Evolutionary conservation across 352 stramenopile genomes (phyloP), one percentile per base, ranked within the genome.

Genomic region (Phytophthora pseudosyringae): DNA sequence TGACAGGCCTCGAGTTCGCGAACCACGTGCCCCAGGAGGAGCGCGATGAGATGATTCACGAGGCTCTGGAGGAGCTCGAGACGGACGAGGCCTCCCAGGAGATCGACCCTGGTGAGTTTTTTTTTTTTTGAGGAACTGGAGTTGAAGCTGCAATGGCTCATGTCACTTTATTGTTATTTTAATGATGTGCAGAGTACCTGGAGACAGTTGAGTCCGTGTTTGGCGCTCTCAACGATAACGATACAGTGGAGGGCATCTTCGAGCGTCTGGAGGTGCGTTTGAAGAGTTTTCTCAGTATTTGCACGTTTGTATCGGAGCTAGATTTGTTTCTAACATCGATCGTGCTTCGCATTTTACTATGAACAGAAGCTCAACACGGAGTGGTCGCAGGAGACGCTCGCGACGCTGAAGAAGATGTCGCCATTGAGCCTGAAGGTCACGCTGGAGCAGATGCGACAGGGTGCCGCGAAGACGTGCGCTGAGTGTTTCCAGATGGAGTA

Each of bases 401-500:
- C 69, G 43, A 96, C 84, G 47, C 76, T 99, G 15, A 60, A 86
- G 28, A 90, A 90, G 71, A 88, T 98, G 81, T 98, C 94, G 39
- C 96, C 97, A 32, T 88, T 97, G n/a, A 95, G 80, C 49, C 69
- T 98, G 18, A 98, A 98, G 76, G 80, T 99, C 3, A 98, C 97
- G 32, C 76, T 98, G 55, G 87, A 98, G 69, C 90, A 97, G 69
- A 90, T 99, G 80, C 88, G 85, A 46, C 90, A 97, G 68, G 96
- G 93, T 33, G 78, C 82, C 3, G 69, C 73, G 33, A 90, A 96
- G 67, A 89, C 71, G 40, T 86, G 97, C 44, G 83, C 81, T 31
- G 92, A 98, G 69, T 97, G 86, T 67, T 94, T 99, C 57, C 76
- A 98, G 70, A 98, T 99, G 93, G 97, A 99, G 75, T 98, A 91